phyloP scores from a whole-genome alignment of 2,329 filamentous ascomycete species.

The Trichoderma koningii region DNA sequence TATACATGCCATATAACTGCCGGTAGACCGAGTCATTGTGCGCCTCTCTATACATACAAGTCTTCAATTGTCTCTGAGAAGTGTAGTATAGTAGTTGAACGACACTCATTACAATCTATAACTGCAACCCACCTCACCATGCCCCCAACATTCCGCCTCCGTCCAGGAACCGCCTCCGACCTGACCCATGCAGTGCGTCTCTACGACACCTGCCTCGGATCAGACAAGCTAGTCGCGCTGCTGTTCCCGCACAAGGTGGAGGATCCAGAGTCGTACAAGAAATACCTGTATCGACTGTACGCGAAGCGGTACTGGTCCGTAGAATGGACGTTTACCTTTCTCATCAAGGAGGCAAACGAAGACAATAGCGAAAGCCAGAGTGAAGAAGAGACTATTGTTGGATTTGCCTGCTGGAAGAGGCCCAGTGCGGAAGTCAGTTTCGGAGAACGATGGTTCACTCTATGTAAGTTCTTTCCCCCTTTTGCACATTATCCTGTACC shows the following conservation, averaged over 20 bases:
- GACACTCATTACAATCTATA: too few species aligned
- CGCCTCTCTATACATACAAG: neutral
- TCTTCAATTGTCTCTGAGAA: too few species aligned
- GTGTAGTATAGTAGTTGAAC: too few species aligned
- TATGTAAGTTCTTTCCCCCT: constrained; percentile 33
- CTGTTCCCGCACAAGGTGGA: constrained; percentile 38
- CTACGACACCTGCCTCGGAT: constrained; percentile 37
- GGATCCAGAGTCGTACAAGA: constrained; percentile 31
- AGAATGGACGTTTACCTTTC: constrained; percentile 37
- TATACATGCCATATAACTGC: too few species aligned
- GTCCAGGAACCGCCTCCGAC: constrained; percentile 39
- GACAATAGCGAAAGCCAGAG: constrained; percentile 6
- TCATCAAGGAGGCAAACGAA: constrained; percentile 30
- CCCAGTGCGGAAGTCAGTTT: constrained; percentile 35
- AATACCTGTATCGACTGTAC: constrained; percentile 37
- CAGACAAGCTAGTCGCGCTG: constrained; percentile 38
- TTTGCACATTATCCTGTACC: neutral
- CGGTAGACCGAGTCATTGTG: neutral
- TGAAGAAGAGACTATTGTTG: constrained; percentile 31
- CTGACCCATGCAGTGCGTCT: constrained; percentile 33
- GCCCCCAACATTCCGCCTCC: constrained; percentile 31
- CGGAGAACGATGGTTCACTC: constrained; percentile 38
- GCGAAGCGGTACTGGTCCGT: constrained; percentile 39
- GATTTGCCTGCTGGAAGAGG: constrained; percentile 42
- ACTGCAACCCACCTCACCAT: neutral